Evolutionary conservation across 768 basidiomycete species (phyloP), one percentile per base, ranked within the genome.

Genomic region (Boletus sensibilis): DNA sequence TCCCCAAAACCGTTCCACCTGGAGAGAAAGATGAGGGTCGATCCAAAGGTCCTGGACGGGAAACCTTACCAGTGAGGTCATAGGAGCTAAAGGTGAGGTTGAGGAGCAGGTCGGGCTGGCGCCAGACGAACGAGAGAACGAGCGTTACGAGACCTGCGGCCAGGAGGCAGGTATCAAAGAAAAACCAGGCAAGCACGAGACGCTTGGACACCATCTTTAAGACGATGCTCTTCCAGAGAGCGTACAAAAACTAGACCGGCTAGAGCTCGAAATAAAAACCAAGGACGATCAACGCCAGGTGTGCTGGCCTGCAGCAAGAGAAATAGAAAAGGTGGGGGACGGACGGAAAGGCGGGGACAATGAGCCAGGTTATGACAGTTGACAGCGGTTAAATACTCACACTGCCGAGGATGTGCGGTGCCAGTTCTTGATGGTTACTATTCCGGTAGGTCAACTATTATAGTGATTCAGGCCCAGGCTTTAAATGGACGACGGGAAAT

Each of bases 1-100:
- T 79, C 16, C 92, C 93, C 55, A 94, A 70, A 9, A 83, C 70
- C 50, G 84, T 78, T 12, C 90, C 93, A 60, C 83, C 93, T 94
- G 64, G 3, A 11, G 33, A 52, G 20, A 25, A 41, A 33, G 16
- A 52, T 53, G 31, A 58, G 50, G 21, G 42, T 21, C 37, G 37
- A 4, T 5, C 20, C 21, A 45, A 34, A 50, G 51, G 50, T 9
- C 29, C 25, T n/a, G 11, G 11, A 34, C 46, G 25, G 51, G 25
- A 37, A 42, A 20, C 72, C 82, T 66, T 65, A 88, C 92, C 80
- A 29, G 78, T 82, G 39, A 92, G 75, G 60, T 89, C 80, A 45
- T 75, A 63, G 14, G 71, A 62, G 56, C 78, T 81, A 49, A 94
- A 72, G 33, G 88, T 82, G 76, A 92, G 77, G 68, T 92, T 91